Evolutionary conservation across 306 rosid species (phyloP), one percentile per base, ranked within the genome.

Genomic region (Inga laurina): DNA sequence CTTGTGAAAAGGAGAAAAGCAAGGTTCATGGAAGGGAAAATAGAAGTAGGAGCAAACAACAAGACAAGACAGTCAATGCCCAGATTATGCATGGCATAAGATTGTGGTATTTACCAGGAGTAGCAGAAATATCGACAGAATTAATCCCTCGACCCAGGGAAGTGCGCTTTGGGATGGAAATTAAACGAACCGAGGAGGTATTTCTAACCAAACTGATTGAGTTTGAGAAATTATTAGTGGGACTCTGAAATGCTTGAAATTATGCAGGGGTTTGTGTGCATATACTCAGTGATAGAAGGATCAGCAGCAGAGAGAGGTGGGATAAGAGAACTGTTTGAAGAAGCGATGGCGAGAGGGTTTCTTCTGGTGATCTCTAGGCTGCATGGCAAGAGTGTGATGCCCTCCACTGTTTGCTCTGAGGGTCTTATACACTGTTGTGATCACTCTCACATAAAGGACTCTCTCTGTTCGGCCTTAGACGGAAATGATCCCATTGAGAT

Each of bases 31-130:
- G 85, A 76, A 88, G 69, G 74, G 90, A 88, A 74, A 70, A 59
- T 65, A 30, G 18, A 64, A n/a, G 70, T 54, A 22, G 76, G 46
- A 10, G 76, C 70, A 80, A 24, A 64, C 89, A 86, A 83, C 91
- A 89, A 81, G 81, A 59, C 65, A 73, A 82, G 30, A 46, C 75
- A 24, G 41, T 64, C 59, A 82, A 52, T 2, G 2, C 61, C 80
- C 90, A 81, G 51, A 74, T 77, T 46, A 77, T 79, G 46, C 93
- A 86, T 41, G 95, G 93, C 15, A 86, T 89, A 83, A 91, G 98
- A 84, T 79, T 94, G 43, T 92, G 97, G 97, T 92, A 87, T 85
- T 90, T 94, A 30, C 97, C 94, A 0, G 98, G 93, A 83, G 81
- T 87, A 19, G 79, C 81, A 79, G 98, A 94, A 85, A 41, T 92